Evolutionary conservation across 139 green algal genomes (phyloP), one percentile per base, ranked within the genome.

Genomic region (Chlorella ohadii): DNA sequence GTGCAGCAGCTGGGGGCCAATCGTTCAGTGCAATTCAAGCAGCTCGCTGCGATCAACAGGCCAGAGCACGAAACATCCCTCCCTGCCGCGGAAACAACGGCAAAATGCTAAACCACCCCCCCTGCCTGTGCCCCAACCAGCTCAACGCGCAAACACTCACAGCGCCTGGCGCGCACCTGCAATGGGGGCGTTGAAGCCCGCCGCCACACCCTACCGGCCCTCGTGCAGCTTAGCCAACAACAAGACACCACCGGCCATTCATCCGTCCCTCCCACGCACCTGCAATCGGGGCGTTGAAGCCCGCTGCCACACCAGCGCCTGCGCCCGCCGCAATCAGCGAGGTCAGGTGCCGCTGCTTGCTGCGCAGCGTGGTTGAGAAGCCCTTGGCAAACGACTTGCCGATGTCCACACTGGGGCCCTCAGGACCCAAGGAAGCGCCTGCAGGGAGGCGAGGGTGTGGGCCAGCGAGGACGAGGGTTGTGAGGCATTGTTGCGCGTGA

Each of bases 371-470:
- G 15, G 84, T 87, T 1, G 87, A 88, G 25, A 98, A 56, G 16
- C 89, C 90, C 0, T 87, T 85, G 4, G 95, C 96, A 25, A 93
- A 90, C 79, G 92, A 91, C 68, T 90, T 90, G 3, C 97, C 97
- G 36, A 99, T 95, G 83, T 99, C 97, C n/a, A 99, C 97, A 64
- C 79, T 92, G 66, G 97, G 96, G 1, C 95, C 97, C 85, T 99
- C 97, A 0, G 97, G 97, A 0, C 97, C 97, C 56, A 99, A 87
- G 2, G 91, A 96, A 33, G 92, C 92, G 7, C 96, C 97, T 22
- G 86, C 93, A 51, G 96, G 94, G 31, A 12, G 98, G 87, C 0
- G 93, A 97, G 73, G 98, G 88, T 17, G 93, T 92, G 34, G 11
- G 1, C 11, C 3, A 12, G 25, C 15, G 19, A 33, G 31, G 5